Base-by-base conservation (phyloP, 192 early-diverging fungal species). In the Rhizoclosmatium globosum region DNA sequence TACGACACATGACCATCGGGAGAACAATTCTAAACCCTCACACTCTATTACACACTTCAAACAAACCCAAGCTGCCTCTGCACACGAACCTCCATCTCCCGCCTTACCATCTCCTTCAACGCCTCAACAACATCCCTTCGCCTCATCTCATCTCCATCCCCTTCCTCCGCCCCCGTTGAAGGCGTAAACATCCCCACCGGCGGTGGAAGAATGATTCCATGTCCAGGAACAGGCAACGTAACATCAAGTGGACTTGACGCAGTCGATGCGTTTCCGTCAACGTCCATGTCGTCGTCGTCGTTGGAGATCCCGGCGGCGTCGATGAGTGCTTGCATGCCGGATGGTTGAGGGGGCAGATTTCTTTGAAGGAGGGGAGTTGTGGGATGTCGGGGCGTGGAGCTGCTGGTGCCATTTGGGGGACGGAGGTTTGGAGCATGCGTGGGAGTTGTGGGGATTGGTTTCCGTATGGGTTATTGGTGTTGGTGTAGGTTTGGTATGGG, bases 91-190 rank as follows among this genome's bases (percentile, higher is more conserved):
- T 68, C 45, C 65, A 68, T 41, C 43, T 45, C 65, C 65, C 45
- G 6, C 65, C 21, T 41, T 17, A 68, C 45, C 23, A 68, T 3
- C 39, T 68, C 65, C 43, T 68, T 68, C 65, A 68, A 44, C 65
- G 43, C 65, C 11, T 19, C 65, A 4, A 68, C 65, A 6, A 68
- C 65, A 45, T 4, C 13, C 65, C 39, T 45, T 21, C 65, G 9
- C 43, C 43, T 44, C 39, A 2, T 41, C 65, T 3, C 23, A 13
- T 11, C 9, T 4, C 65, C 65, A 46, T 9, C 65, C 4, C 21
- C 61, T 64, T 7, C 61, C 39, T 7, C 42, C 9, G 45, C 45
- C 21, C 39, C 65, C 43, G 13, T 45, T 45, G 39, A 4, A 43
- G 17, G 6, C 61, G 21, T 64, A 21, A 46, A 45, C 45, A 45